phyloP scores from a whole-genome alignment of 2,329 filamentous ascomycete genomes.

The Coniochaeta prunicola region DNA sequence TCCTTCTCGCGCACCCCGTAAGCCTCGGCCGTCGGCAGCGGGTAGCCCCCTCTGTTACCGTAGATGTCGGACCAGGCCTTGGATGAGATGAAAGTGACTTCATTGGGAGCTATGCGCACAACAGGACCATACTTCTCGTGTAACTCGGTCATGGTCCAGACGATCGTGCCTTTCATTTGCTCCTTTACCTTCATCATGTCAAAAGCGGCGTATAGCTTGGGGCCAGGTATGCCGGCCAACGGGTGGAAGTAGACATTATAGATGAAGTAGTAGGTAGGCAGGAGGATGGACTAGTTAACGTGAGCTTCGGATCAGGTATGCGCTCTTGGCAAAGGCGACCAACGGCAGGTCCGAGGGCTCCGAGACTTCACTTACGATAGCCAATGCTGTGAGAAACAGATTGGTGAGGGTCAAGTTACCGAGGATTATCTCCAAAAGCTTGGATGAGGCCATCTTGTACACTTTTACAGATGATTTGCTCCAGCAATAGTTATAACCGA shows the following conservation, averaged over 20 bases:
- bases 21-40: conserved; percentile 10
- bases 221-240: neutral
- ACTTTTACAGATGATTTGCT: neutral
- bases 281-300: neutral
- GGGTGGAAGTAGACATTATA: conserved; percentile 1
- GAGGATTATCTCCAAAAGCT: neutral
- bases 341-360: neutral
- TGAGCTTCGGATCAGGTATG: neutral
- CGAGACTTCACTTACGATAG: neutral
- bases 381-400: neutral
- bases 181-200: neutral
- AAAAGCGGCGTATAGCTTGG: neutral
- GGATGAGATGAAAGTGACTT: conserved; percentile 32
- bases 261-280: neutral
- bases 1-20: conserved; percentile 17
- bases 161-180: conserved; percentile 6
- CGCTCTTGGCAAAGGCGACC: neutral
- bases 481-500: neutral
- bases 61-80: conserved; percentile 26
- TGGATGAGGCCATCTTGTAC: neutral
- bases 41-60: conserved; percentile 22
- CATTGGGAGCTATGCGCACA: conserved; percentile 34
- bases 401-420: neutral
- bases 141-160: conserved; percentile 9
- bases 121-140: conserved; percentile 21